A percentile compares a stretch with the other conserved stretches of the same genome.
These are phyloP conservation scores for Diaporthe sp. DNA, from an alignment of 2,329 filamentous ascomycete genomes.

Conservation along the genomic window DNA sequence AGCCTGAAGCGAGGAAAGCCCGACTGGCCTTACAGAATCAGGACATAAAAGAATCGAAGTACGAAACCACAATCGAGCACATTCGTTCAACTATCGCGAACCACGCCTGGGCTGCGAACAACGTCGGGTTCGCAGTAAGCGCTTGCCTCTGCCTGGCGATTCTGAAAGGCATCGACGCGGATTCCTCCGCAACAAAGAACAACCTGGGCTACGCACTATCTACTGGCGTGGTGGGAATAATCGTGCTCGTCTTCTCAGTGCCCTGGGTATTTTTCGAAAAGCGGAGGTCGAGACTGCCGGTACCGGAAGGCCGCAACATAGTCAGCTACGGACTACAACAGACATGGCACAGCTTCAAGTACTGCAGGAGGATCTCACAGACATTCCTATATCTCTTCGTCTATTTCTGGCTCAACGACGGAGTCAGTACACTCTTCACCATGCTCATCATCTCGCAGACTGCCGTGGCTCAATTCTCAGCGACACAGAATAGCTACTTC, in stretches of 20 bases:
- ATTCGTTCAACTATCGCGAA: conserved; percentile 1
- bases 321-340: conserved; percentile 2
- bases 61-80: conserved; percentile 6
- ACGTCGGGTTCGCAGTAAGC: conserved; percentile 9
- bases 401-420: conserved; percentile 16
- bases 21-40: not conserved
- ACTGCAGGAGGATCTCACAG: conserved; percentile 5
- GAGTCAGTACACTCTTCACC: not conserved
- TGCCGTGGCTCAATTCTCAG: not conserved
- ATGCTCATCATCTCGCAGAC: conserved; percentile 16
- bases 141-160: conserved; percentile 3
- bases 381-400: conserved; percentile 4
- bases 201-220: conserved; percentile 6
- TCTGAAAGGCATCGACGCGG: not conserved
- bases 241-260: not conserved
- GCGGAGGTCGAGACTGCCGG: not conserved
- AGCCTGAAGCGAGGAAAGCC: not conserved
- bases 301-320: not conserved
- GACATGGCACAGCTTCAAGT: conserved; percentile 8
- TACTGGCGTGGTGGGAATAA: not conserved
- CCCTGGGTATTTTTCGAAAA: not conserved
- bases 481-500: conserved; percentile 7
- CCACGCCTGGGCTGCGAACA: conserved; percentile 22
- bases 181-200: not conserved
- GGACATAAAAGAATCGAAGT: not conserved